Conservation (phyloP, 192 early-diverging fungal species). For the Chytriomyces hyalinus region DNA sequence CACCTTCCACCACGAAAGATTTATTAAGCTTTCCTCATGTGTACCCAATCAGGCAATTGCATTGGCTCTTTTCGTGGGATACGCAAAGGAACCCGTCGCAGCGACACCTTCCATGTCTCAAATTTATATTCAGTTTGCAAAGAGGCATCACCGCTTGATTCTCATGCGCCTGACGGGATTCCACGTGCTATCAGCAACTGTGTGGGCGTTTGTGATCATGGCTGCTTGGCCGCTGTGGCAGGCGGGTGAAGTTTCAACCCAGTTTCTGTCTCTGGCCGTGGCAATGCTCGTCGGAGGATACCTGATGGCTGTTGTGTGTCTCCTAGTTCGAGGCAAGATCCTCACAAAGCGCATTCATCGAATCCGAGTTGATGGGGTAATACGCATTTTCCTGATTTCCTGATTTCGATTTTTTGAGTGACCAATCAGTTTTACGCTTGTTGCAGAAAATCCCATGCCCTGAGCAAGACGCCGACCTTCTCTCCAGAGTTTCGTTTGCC, state of each 20-base stretch:
- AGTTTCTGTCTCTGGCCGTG: not conserved
- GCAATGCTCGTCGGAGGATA: not conserved
- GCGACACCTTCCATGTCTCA: not conserved
- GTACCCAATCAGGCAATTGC: not conserved
- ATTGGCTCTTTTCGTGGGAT: not conserved
- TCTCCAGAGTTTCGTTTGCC: constrained; percentile 46
- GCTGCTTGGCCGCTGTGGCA: not conserved
- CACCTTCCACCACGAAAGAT: too few species aligned
- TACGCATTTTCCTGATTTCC: not conserved
- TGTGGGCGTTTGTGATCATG: not conserved
- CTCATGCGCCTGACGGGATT: not conserved
- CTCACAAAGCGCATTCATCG: not conserved
- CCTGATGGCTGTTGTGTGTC: not conserved
- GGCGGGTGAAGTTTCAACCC: not conserved
- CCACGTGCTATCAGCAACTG: not conserved
- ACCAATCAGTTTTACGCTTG: not conserved
- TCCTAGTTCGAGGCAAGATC: not conserved
- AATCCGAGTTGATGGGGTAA: not conserved
- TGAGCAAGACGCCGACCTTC: constrained; percentile 8
- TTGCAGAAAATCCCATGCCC: constrained; percentile 19
- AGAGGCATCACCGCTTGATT: not conserved
- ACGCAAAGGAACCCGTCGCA: not conserved
- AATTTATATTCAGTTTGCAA: not conserved
- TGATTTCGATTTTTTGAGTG: not conserved
- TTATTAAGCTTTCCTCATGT: not conserved